These are phyloP conservation scores for Tulasnella calospora DNA, from an alignment of 768 basidiomycete genomes.

Conservation along the genomic window DNA sequence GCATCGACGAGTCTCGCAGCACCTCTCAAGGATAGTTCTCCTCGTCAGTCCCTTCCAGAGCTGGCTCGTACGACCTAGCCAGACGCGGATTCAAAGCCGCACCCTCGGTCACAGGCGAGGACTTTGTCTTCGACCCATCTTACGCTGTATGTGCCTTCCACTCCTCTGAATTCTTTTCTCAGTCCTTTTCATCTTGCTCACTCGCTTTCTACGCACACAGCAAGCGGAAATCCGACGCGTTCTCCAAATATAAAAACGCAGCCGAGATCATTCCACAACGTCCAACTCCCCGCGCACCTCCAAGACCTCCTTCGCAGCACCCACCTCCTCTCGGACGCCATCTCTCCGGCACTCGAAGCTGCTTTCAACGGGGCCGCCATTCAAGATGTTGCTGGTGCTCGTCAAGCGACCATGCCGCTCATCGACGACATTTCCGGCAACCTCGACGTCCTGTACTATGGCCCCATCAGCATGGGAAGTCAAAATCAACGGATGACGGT, in stretches of 20 bases:
- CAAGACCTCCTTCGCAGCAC: not conserved
- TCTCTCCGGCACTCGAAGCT: not conserved
- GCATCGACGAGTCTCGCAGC: not conserved
- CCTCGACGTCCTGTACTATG: conserved; percentile 50
- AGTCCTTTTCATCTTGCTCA: not conserved
- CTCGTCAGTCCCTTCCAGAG: not conserved
- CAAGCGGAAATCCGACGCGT: conserved; percentile 7
- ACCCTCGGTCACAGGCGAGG: not conserved
- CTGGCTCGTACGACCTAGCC: not conserved
- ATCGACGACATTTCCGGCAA: conserved; percentile 40
- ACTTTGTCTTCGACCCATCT: conserved; percentile 16
- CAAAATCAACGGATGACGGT: conserved; percentile 50
- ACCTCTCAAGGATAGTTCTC: not conserved
- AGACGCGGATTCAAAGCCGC: not conserved
- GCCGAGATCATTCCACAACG: conserved; percentile 11
- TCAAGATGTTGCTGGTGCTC: not conserved
- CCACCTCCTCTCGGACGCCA: not conserved
- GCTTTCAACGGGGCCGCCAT: not conserved
- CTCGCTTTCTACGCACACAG: not conserved
- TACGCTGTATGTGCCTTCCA: not conserved
- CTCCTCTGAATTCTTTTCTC: not conserved
- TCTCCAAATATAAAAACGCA: conserved; percentile 21
- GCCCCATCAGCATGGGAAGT: conserved; percentile 50
- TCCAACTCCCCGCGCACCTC: not conserved
- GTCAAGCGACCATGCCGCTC: conserved; percentile 33